Conservation (phyloP, 2,329 filamentous ascomycete species). For the Immersiporthe knoxdaviesiana region DNA sequence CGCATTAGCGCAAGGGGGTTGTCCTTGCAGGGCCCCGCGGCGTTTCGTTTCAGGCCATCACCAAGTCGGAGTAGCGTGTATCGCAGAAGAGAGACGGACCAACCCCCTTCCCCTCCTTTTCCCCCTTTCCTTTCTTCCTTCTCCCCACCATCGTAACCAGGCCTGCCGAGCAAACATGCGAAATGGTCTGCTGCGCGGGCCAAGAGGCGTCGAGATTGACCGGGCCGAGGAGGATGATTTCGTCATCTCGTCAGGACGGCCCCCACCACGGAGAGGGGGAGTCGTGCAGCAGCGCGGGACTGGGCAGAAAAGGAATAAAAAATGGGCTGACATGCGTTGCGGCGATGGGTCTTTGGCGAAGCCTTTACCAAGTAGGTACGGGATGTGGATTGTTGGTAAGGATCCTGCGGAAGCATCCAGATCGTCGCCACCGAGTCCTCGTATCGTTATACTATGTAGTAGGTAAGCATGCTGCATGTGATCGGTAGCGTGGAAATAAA, state of each 20-base stretch:
- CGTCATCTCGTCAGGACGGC: constrained; percentile 5
- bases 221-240: constrained; percentile 1
- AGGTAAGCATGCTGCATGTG: not conserved
- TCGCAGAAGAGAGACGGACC: not conserved
- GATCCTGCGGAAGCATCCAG: constrained; percentile 4
- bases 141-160: not conserved
- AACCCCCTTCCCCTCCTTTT: no score
- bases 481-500: not conserved
- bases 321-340: constrained; percentile 10
- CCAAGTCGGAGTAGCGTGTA: not conserved
- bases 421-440: not conserved
- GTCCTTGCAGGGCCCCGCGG: constrained; percentile 7
- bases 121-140: not conserved
- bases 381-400: not conserved
- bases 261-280: not conserved
- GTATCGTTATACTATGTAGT: no score
- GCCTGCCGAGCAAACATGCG: not conserved
- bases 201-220: not conserved
- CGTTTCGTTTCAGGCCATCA: constrained; percentile 11
- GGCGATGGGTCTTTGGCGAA: not conserved
- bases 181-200: not conserved
- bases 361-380: not conserved
- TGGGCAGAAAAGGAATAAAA: not conserved
- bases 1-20: constrained; percentile 5
- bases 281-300: not conserved